phyloP scores from a whole-genome alignment of 208 protist genomes.

The Wallacemonas sp. region DNA sequence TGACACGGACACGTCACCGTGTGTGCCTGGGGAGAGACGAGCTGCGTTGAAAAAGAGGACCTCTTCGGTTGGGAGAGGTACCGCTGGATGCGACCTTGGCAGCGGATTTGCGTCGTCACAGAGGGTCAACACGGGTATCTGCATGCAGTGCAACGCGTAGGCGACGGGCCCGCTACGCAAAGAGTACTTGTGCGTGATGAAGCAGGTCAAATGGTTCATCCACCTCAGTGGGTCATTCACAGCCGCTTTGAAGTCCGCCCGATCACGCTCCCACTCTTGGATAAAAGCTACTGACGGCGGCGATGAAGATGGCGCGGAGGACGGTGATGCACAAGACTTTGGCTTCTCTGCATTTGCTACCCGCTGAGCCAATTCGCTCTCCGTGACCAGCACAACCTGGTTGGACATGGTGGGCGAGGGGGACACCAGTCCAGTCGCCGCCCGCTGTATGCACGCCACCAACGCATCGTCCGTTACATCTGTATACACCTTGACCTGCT shows the following conservation, averaged over 20 bases:
- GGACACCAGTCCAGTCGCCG: neutral
- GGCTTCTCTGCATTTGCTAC: neutral
- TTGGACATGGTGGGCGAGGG: neutral
- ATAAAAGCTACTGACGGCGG: constrained; percentile 31
- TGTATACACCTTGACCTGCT: neutral
- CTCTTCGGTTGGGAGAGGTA: neutral
- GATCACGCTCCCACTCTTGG: constrained; percentile 47
- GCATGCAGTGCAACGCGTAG: constrained; percentile 62
- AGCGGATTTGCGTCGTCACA: too few species aligned
- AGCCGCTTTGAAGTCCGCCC: constrained; percentile 34
- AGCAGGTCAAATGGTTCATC: constrained; percentile 46
- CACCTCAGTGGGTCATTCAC: constrained; percentile 40
- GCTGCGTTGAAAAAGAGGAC: neutral
- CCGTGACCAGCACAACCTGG: neutral
- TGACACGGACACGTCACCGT: neutral
- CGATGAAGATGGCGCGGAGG: neutral
- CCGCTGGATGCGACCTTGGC: neutral
- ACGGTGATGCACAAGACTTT: neutral
- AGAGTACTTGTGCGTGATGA: constrained; percentile 44
- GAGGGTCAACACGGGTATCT: constrained; percentile 74
- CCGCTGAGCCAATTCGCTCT: neutral
- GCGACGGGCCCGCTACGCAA: constrained; percentile 35
- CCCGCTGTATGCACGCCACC: neutral
- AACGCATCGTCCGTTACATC: neutral
- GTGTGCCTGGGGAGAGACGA: neutral